Base-by-base conservation (phyloP, 2,329 filamentous ascomycete species). In the Chaetomium olivaceum region DNA sequence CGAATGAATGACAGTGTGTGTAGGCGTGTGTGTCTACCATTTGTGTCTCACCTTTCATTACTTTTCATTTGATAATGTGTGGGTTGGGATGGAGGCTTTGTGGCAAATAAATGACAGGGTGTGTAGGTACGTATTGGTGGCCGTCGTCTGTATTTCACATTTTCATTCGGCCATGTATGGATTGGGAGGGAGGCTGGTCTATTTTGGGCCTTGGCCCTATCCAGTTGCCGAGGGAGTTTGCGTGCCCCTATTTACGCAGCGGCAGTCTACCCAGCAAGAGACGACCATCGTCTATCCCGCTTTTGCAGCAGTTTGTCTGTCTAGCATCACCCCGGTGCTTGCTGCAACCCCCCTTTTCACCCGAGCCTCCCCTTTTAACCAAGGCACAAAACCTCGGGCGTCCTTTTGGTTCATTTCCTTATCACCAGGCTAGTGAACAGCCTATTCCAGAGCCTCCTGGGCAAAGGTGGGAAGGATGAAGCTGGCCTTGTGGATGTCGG, bases 401-500 rank as follows among this genome's bases (percentile, higher is more conserved):
- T 25, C 25, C 16, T 46, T 54, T n/a, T 29, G 14, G 11, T 36
- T 19, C n/a, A 1, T 55, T n/a, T 16, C 16, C 57, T 27, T 19
- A 19, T 31, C 52, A 31, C 58, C 57, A 57, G 16, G 39, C 55
- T 25, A 2, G 19, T 5, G 12, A 6, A 19, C 50, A 25, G 23
- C 58, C 76, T 84, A 88, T 79, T 87, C 77, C 72, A 89, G 81
- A 64, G 86, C 87, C 86, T 94, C 90, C 79, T 92, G 88, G 66
- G 94, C 94, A 79, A 98, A 99, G 77, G 87, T 97, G 69, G 95
- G 95, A 77, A 99, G 85, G 69, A 98, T 81, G 79, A 98, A 99
- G 79, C 89, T 89, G 69, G 95, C 94, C 84, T 93, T 90, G 86
- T 99, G 95, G 77, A 99, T 94, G 77, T 96, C 92, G 77, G 92